Percentiles rank a stretch among this genome's conserved stretches.
These are phyloP conservation scores for Vachellia collinsii DNA, from an alignment of 306 rosid species.

Conservation along the genomic window DNA sequence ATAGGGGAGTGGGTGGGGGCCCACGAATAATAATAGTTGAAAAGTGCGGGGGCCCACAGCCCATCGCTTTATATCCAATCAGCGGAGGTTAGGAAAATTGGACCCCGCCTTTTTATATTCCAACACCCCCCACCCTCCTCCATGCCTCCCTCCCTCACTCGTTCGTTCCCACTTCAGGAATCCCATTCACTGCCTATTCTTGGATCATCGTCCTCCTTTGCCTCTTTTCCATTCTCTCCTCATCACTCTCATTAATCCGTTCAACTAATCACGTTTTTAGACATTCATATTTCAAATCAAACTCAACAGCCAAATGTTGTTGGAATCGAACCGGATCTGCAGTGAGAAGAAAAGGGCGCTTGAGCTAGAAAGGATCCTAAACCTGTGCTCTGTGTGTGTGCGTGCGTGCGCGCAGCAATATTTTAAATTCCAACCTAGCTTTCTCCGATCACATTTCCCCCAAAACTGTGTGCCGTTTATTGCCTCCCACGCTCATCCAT, in stretches of 20 bases:
- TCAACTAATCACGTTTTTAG: not conserved
- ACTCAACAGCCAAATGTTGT: not conserved
- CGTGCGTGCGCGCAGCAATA: not conserved
- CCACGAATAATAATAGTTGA: not conserved
- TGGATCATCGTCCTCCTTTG: not conserved
- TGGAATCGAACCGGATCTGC: not conserved
- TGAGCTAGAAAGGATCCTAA: no score
- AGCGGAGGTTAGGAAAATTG: not conserved
- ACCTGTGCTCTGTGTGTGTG: no score
- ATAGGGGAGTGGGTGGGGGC: not conserved
- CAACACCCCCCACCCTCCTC: not conserved
- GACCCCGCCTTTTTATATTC: not conserved
- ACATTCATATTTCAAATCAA: not conserved
- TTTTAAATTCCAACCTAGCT: not conserved
- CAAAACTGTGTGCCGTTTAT: not conserved
- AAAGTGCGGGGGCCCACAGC: not conserved
- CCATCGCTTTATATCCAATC: conserved; percentile 5
- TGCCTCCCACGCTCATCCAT: not conserved
- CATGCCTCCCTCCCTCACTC: not conserved
- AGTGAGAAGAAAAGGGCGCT: no score
- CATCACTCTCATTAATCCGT: not conserved
- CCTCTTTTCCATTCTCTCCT: not conserved
- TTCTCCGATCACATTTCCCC: not conserved
- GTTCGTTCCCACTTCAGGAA: not conserved
- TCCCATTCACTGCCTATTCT: not conserved